A percentile compares a stretch with the other conserved stretches of the same genome.
Conservation (phyloP, 371 early-diverging fungal genomes). For the Rhizopus arrhizus region DNA sequence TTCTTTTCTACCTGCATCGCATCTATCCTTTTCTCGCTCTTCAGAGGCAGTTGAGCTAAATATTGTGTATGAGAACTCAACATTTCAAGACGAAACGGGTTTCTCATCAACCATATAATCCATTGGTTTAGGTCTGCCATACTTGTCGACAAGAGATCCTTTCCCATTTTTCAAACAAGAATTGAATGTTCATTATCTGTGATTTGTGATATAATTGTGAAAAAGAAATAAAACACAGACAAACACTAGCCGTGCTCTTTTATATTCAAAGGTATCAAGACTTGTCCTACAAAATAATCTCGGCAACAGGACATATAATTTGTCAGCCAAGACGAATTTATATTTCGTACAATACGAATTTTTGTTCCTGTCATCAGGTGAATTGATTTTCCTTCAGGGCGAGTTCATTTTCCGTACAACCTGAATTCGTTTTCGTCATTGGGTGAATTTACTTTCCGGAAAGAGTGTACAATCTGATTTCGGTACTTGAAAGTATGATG, state of each 20-base stretch:
- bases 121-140: background rate
- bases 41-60: background rate
- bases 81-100: background rate
- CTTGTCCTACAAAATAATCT: no score
- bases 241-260: no score
- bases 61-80: constrained; percentile 4
- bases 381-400: background rate
- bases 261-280: background rate
- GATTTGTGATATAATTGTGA: background rate
- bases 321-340: no score
- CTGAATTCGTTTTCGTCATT: constrained; percentile 4
- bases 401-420: constrained; percentile 6
- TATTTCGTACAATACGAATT: no score
- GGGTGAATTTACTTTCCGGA: constrained; percentile 17
- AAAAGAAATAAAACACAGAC: background rate
- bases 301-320: no score
- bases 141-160: no score
- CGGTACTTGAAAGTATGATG: no score
- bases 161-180: no score
- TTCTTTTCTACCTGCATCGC: background rate
- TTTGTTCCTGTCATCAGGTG: no score
- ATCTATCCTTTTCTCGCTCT: background rate
- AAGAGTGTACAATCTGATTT: constrained; percentile 8
- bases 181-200: background rate
- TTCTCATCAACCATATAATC: constrained; percentile 16